Conservation (phyloP, 1,284 basidiomycete species). For the Melampsora americana region DNA sequence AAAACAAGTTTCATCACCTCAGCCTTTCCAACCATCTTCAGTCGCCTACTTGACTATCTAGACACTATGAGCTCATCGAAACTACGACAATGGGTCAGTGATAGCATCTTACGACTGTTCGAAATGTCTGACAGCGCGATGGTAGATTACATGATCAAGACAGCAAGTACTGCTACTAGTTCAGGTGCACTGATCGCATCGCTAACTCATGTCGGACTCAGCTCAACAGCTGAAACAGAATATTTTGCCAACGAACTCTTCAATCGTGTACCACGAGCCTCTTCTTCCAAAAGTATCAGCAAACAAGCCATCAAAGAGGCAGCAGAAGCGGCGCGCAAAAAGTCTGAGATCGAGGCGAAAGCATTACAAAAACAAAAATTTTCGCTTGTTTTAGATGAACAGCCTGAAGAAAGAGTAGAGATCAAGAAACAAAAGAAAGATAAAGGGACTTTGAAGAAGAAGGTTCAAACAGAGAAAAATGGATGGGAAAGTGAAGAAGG, state of each 20-base stretch:
- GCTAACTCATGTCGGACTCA: constrained; percentile 21
- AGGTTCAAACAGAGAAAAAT: constrained; percentile 48
- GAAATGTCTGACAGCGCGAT: constrained; percentile 34
- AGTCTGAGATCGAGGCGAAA: constrained; percentile 33
- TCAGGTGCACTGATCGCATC: constrained; percentile 8
- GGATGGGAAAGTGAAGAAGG: constrained; percentile 48
- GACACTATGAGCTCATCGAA: constrained; percentile 20
- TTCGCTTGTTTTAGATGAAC: constrained; percentile 28
- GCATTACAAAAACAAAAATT: constrained; percentile 31
- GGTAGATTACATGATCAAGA: constrained; percentile 40
- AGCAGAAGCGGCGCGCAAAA: constrained; percentile 20
- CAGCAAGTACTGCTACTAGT: constrained; percentile 25
- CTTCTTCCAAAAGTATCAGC: neutral
- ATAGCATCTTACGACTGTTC: constrained; percentile 37
- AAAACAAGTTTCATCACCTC: no score
- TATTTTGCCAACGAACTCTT: constrained; percentile 40
- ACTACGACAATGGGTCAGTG: constrained; percentile 42
- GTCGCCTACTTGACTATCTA: no score
- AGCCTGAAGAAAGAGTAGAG: constrained; percentile 26
- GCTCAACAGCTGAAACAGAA: constrained; percentile 20
- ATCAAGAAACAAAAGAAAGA: constrained; percentile 51
- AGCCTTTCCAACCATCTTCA: no score
- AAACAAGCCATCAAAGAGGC: constrained; percentile 15
- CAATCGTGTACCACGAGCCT: constrained; percentile 24
- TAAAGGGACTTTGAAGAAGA: constrained; percentile 61